These are phyloP conservation scores for Exophiala xenobiotica DNA, from an alignment of 2,329 filamentous ascomycete species.

Conservation along the genomic window DNA sequence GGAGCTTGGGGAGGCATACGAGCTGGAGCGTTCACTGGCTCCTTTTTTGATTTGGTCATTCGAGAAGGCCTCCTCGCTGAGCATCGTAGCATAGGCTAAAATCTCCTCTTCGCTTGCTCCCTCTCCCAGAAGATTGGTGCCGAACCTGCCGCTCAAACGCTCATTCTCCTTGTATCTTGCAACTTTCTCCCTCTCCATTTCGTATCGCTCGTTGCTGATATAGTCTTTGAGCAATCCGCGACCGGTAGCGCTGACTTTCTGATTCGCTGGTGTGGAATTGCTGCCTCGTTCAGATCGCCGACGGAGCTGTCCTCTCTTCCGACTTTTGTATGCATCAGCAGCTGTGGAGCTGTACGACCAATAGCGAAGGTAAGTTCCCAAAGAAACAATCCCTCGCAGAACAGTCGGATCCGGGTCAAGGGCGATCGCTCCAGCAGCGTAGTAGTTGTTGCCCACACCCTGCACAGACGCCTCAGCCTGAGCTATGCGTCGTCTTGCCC, in stretches of 20 bases:
- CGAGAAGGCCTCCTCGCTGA: slow-evolving; percentile 60
- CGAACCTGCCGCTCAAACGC: slow-evolving; percentile 75
- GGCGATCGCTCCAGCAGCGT: slow-evolving; percentile 77
- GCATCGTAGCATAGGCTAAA: slow-evolving; percentile 60
- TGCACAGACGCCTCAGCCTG: slow-evolving; percentile 67
- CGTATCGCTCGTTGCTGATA: slow-evolving; percentile 80
- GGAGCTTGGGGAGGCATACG: slow-evolving; percentile 20
- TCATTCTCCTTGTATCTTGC: slow-evolving; percentile 66
- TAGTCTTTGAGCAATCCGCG: slow-evolving; percentile 73
- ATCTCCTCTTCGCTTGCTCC: slow-evolving; percentile 61
- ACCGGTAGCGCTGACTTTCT: slow-evolving; percentile 61
- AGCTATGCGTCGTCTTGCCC: slow-evolving; percentile 72
- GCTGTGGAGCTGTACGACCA: slow-evolving; percentile 89
- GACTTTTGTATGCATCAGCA: slow-evolving; percentile 69
- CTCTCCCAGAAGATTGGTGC: slow-evolving; percentile 67
- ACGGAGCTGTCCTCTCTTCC: slow-evolving; percentile 66
- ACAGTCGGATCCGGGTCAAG: slow-evolving; percentile 85
- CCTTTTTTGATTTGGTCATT: slow-evolving; percentile 50
- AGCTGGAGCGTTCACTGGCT: slow-evolving; percentile 43
- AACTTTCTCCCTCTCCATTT: slow-evolving; percentile 72
- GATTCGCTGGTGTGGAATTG: slow-evolving; percentile 53
- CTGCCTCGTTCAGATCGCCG: slow-evolving; percentile 67
- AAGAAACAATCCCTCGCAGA: slow-evolving; percentile 80
- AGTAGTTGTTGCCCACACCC: slow-evolving; percentile 71
- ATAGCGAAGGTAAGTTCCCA: slow-evolving; percentile 83